Conservation (phyloP, 495 filamentous ascomycete species). For the Tuber melanosporum region DNA sequence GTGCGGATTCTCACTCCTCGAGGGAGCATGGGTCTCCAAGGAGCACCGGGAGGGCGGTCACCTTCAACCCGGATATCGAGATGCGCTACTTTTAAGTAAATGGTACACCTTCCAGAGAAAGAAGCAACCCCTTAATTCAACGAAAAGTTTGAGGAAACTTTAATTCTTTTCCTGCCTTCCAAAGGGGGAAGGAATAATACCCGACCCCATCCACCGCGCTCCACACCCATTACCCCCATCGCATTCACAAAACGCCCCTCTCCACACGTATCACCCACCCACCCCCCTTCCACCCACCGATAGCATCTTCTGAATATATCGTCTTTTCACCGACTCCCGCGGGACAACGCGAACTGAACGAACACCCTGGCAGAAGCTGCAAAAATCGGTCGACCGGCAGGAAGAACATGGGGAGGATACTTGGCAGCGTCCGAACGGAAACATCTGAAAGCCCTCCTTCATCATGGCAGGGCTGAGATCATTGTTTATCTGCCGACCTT, state of each 20-base stretch:
- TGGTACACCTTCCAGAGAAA: conserved; percentile 2
- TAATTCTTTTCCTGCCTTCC: conserved; percentile 14
- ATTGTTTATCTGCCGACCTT: conserved; percentile 33
- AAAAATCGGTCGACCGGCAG: conserved; percentile 10
- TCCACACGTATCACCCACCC: conserved; percentile 7
- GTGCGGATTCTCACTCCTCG: conserved; percentile 8
- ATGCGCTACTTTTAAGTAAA: conserved; percentile 35
- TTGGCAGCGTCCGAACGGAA: conserved; percentile 37
- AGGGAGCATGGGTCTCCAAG: conserved; percentile 21
- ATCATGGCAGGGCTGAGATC: conserved; percentile 24
- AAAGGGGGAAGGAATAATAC: conserved; percentile 12
- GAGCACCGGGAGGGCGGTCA: conserved; percentile 15
- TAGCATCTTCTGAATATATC: conserved; percentile 28
- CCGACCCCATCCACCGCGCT: conserved; percentile 7
- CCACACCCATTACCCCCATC: conserved; percentile 6
- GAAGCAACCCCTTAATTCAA: background rate
- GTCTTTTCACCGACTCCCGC: conserved; percentile 1
- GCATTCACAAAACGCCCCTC: conserved; percentile 4
- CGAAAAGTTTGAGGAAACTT: conserved; percentile 10
- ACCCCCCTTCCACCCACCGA: conserved; percentile 16
- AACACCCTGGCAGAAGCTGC: conserved; percentile 7
- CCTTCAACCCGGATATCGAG: conserved; percentile 34
- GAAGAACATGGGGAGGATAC: conserved; percentile 20
- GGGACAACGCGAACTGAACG: conserved; percentile 10
- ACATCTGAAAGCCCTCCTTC: conserved; percentile 21